Percentiles rank a stretch among this genome's conserved stretches.
These are phyloP conservation scores for Lepidium sativum DNA, from an alignment of 345 rosid genomes.

Conservation along the genomic window DNA sequence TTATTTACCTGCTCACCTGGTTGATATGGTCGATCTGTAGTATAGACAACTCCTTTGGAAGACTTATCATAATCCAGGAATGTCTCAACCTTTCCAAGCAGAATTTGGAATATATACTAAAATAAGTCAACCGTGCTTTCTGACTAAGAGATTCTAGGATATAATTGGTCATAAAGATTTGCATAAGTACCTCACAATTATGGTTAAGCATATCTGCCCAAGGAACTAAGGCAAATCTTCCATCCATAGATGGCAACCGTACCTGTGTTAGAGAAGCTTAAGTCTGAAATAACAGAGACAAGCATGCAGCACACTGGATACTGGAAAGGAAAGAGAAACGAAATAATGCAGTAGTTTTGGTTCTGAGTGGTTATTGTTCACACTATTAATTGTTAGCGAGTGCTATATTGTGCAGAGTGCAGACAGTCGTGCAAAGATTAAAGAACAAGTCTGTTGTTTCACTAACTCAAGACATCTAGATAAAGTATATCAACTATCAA, in stretches of 20 bases:
- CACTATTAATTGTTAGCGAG: background rate
- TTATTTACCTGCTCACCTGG: slow-evolving; percentile 95
- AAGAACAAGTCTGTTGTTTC: background rate
- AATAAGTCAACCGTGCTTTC: background rate
- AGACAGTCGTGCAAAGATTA: background rate
- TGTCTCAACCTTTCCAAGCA: slow-evolving; percentile 61
- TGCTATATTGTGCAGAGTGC: background rate
- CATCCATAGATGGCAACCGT: slow-evolving; percentile 87
- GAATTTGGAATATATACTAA: slow-evolving; percentile 6
- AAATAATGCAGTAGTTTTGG: background rate
- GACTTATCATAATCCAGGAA: slow-evolving; percentile 86
- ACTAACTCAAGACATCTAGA: background rate
- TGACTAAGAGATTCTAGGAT: background rate
- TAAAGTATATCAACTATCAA: background rate
- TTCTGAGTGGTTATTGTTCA: background rate
- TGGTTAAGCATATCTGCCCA: slow-evolving; percentile 99
- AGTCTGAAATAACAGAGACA: background rate
- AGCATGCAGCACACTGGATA: background rate
- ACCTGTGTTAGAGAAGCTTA: slow-evolving; percentile 40
- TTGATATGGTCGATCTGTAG: slow-evolving; percentile 76
- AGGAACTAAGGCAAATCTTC: slow-evolving; percentile 89
- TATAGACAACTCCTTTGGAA: slow-evolving; percentile 69
- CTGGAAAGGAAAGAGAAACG: background rate
- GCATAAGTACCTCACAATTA: slow-evolving; percentile 65
- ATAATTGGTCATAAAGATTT: background rate